Conservation (phyloP, 108 stramenopile genomes). For the Asterionellopsis glacialis region DNA sequence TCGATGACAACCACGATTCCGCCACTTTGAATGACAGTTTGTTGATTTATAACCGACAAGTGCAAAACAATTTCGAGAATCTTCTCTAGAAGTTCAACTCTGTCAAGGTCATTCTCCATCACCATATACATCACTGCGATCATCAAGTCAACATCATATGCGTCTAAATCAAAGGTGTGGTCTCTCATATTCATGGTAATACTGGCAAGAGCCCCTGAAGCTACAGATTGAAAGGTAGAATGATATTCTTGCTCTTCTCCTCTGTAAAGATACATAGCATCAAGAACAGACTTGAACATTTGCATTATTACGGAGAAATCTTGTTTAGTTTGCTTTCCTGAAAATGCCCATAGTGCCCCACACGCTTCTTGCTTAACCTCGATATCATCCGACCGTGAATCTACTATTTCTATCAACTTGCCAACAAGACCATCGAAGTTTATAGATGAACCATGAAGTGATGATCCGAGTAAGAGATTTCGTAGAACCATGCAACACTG, state of each 20-base stretch:
- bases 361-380: constrained; percentile 17
- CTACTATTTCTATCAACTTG: background rate
- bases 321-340: constrained; percentile 8
- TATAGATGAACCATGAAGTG: background rate
- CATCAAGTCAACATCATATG: constrained; percentile 25
- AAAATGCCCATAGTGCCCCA: constrained; percentile 27
- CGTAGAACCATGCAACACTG: background rate
- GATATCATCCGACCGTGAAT: background rate
- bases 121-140: constrained; percentile 22
- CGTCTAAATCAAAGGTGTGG: constrained; percentile 6
- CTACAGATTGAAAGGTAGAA: constrained; percentile 9
- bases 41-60: constrained; percentile 20
- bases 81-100: constrained; percentile 10
- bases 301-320: background rate
- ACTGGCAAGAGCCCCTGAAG: constrained; percentile 22
- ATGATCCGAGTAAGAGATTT: background rate
- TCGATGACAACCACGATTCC: constrained; percentile 43
- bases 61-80: constrained; percentile 21
- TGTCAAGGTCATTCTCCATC: constrained; percentile 19
- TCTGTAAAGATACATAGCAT: constrained; percentile 7
- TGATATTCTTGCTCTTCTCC: constrained; percentile 15
- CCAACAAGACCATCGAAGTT: background rate
- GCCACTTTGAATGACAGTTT: constrained; percentile 26
- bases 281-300: constrained; percentile 15
- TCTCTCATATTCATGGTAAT: constrained; percentile 18